phyloP scores from a whole-genome alignment of 495 filamentous ascomycete genomes.

The Penicillium paxilli region DNA sequence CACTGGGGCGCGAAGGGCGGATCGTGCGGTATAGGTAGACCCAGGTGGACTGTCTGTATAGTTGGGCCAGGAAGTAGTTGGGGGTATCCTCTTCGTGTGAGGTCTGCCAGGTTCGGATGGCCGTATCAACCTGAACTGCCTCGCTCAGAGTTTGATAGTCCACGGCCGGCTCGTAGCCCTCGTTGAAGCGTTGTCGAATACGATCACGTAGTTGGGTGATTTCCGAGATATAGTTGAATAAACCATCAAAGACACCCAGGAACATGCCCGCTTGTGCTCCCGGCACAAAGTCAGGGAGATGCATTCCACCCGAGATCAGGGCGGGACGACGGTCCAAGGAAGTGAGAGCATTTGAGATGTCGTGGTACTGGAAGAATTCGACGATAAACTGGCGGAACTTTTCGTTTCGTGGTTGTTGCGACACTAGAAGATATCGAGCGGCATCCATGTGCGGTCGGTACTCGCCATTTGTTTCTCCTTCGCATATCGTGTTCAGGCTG shows the following conservation, averaged over 20 bases:
- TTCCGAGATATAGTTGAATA: constrained; percentile 78
- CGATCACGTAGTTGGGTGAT: constrained; percentile 77
- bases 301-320: constrained; percentile 60
- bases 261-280: constrained; percentile 72
- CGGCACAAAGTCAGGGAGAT: constrained; percentile 68
- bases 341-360: constrained; percentile 79
- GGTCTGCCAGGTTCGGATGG: constrained; percentile 74
- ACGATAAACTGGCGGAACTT: constrained; percentile 78
- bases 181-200: constrained; percentile 66
- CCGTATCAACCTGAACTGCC: constrained; percentile 76
- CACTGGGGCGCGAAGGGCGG: constrained; percentile 67
- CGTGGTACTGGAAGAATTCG: constrained; percentile 93
- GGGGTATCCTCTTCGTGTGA: constrained; percentile 67
- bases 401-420: constrained; percentile 58
- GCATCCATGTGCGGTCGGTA: constrained; percentile 80
- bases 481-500: constrained; percentile 75
- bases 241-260: constrained; percentile 82
- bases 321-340: constrained; percentile 58
- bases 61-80: constrained; percentile 72
- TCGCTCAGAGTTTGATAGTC: constrained; percentile 72
- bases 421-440: constrained; percentile 68
- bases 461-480: constrained; percentile 73
- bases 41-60: constrained; percentile 91
- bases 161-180: constrained; percentile 66
- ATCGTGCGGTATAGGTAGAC: constrained; percentile 87